phyloP scores from a whole-genome alignment of 495 filamentous ascomycete genomes.

The Collariella sp. region DNA sequence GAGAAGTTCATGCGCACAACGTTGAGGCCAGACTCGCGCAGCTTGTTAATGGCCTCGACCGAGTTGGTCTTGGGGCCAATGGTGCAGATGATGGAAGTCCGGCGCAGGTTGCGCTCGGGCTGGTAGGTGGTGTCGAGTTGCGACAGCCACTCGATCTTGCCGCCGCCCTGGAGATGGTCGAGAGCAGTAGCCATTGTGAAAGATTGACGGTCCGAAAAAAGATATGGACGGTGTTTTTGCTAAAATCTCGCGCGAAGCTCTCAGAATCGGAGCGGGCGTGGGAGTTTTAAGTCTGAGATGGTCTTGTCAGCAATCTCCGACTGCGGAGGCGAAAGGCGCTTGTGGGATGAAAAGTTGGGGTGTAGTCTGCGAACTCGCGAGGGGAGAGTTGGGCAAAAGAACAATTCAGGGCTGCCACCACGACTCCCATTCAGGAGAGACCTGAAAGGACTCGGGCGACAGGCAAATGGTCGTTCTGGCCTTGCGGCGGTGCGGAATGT shows the following conservation, averaged over 20 bases:
- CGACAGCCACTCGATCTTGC: slow-evolving; percentile 89
- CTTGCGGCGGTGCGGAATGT: not conserved
- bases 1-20: slow-evolving; percentile 99
- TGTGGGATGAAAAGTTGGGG: not conserved
- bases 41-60: slow-evolving; percentile 86
- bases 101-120: slow-evolving; percentile 78
- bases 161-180: slow-evolving; percentile 67
- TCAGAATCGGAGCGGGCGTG: not conserved
- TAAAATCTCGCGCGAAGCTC: not conserved
- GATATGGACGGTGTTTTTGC: not conserved
- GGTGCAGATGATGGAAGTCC: slow-evolving; percentile 97
- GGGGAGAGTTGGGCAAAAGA: not conserved
- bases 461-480: not conserved
- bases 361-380: not conserved
- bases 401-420: not conserved
- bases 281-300: not conserved
- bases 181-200: slow-evolving; percentile 56
- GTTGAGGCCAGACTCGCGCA: slow-evolving; percentile 84
- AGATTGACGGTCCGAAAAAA: not conserved
- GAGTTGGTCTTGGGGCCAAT: slow-evolving; percentile 99
- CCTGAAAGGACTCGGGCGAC: not conserved
- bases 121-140: slow-evolving; percentile 65
- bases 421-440: not conserved
- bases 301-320: slow-evolving; percentile 4
- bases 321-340: not conserved